A percentile compares a stretch with the other conserved stretches of the same genome.
Conservation (phyloP, 495 filamentous ascomycete genomes). For the Amniculicola lignicola region DNA sequence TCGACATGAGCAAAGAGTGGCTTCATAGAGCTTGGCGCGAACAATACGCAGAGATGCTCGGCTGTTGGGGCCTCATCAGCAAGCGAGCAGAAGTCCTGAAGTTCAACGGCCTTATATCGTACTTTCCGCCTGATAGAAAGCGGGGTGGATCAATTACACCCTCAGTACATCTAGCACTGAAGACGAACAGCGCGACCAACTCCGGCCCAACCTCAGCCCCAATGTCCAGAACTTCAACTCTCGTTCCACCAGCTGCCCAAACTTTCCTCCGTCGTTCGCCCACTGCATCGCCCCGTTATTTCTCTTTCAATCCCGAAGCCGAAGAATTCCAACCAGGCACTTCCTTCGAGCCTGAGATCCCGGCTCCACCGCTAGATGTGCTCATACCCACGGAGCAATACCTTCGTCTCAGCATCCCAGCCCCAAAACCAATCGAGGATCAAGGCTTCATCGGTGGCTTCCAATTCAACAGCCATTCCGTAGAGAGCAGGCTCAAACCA, state of each 20-base stretch:
- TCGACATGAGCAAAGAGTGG: conserved; percentile 59
- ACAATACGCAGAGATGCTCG: conserved; percentile 77
- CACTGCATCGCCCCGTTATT: conserved; percentile 5
- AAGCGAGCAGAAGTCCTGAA: conserved; percentile 79
- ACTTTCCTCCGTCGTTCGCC: conserved; percentile 8
- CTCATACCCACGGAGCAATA: conserved; percentile 13
- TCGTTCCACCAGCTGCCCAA: background rate
- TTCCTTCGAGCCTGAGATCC: background rate
- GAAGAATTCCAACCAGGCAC: conserved; percentile 23
- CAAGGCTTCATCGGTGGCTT: background rate
- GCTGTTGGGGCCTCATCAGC: conserved; percentile 74
- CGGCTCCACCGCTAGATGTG: conserved; percentile 6
- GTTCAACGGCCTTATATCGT: conserved; percentile 59
- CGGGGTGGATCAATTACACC: conserved; percentile 2
- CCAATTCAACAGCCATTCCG: background rate
- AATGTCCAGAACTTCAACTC: conserved; percentile 14
- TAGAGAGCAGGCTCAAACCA: background rate
- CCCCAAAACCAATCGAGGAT: conserved; percentile 1
- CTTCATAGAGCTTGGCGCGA: conserved; percentile 70
- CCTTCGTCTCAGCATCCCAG: conserved; percentile 18
- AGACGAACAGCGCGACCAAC: background rate
- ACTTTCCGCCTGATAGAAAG: conserved; percentile 26
- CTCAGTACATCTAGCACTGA: conserved; percentile 11
- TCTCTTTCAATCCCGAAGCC: conserved; percentile 33
- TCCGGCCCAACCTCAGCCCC: background rate